Conservation (phyloP, 441 rosid species). For the Syzygium malaccense region DNA sequence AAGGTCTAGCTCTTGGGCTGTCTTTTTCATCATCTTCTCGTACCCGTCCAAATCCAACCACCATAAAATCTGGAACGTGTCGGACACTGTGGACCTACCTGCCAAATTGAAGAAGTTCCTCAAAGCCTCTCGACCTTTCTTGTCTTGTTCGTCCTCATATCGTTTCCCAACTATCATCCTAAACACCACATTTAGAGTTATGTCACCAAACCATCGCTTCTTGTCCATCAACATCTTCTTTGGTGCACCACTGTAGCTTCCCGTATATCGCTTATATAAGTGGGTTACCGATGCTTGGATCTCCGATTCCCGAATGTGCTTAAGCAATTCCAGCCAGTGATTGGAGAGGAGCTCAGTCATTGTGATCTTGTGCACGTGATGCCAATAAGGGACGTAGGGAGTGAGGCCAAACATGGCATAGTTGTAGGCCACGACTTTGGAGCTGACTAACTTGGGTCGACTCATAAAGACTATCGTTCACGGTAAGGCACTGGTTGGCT, state of each 20-base stretch:
- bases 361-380: not conserved
- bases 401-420: slow-evolving; percentile 1
- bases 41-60: not conserved
- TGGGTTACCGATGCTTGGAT: not conserved
- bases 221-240: not conserved
- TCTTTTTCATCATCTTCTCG: not conserved
- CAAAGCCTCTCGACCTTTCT: not conserved
- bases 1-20: not conserved
- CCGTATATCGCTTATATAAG: not conserved
- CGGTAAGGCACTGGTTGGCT: not conserved
- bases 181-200: not conserved
- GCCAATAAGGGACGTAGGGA: slow-evolving; percentile 1
- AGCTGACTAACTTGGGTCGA: not conserved
- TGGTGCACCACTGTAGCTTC: not conserved
- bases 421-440: not conserved
- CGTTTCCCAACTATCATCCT: not conserved
- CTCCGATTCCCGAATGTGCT: not conserved
- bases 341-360: not conserved
- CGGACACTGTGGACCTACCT: not conserved
- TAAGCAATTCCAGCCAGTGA: not conserved
- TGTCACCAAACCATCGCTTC: not conserved
- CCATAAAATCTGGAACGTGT: not conserved
- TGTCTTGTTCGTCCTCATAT: not conserved
- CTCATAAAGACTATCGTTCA: not conserved
- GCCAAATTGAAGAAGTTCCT: not conserved